Evolutionary conservation across 139 green algal species (phyloP), one percentile per base, ranked within the genome.

Genomic region (Chlorella ohadii): DNA sequence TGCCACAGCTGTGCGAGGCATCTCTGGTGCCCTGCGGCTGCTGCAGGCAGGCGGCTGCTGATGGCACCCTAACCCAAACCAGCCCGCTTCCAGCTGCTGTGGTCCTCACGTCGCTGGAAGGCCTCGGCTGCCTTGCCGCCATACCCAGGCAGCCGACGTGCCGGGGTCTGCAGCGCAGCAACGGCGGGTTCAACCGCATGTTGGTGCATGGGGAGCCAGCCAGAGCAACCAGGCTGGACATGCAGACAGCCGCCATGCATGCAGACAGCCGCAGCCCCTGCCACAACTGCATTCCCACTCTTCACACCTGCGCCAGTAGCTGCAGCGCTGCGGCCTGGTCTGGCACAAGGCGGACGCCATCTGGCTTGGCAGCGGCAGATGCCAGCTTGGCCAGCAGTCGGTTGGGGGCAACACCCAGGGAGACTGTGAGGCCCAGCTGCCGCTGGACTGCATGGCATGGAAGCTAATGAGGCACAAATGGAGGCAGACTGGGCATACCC

Each of bases 381-480:
- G 92, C 92, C 67, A 93, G 72, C 85, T 94, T 94, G 65, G 93
- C 93, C 31, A 96, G 80, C 78, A 94, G 87, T 80, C 91, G 91
- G 80, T 94, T 94, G 57, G 41, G 61, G 2, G 87, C 91, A 0
- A 93, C 82, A 19, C 93, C 93, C 33, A 93, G 87, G 19, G 79
- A 90, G 31, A 92, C 85, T 9, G 55, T 72, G 39, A 94, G 77
- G 17, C 85, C 86, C 72, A 93, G 80, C 57, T 91, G 61, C 28
- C 51, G 22, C 44, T 47, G 47, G 70, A 85, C 78, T 70, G 55
- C 38, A 36, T 13, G 51, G 51, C 15, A 51, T 16, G 44, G 44
- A 51, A n/a, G n/a, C n/a, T n/a, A n/a, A n/a, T n/a, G n/a, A n/a
- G n/a, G n/a, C n/a, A n/a, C n/a, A n/a, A n/a, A n/a, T n/a, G n/a